Conservation (phyloP, 345 rosid species). For the Linum trigynum region DNA sequence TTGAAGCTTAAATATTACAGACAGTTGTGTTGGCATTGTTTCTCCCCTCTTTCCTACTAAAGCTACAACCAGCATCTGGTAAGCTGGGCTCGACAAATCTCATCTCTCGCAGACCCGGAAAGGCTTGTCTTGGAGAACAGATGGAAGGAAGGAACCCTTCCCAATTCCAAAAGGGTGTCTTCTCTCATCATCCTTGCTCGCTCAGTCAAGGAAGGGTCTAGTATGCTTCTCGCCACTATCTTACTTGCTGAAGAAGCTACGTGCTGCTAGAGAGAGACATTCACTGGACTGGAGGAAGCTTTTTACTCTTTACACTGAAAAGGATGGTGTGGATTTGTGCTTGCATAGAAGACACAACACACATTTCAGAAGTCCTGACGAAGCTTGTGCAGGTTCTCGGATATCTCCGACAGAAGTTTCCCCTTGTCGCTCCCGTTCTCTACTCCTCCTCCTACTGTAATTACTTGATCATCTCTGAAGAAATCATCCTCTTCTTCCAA, state of each 20-base stretch:
- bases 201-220: not conserved
- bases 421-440: constrained; percentile 25
- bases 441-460: constrained; percentile 4
- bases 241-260: not conserved
- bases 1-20: no score
- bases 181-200: not conserved
- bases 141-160: no score
- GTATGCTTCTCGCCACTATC: no score
- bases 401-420: constrained; percentile 31
- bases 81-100: no score
- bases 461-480: constrained; percentile 17
- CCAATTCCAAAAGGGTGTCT: not conserved
- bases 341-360: no score
- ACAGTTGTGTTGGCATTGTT: no score
- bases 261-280: not conserved
- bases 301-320: not conserved
- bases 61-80: no score
- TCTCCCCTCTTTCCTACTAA: no score
- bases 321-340: constrained; percentile 21
- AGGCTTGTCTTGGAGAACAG: no score
- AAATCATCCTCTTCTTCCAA: constrained; percentile 35
- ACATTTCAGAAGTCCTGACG: constrained; percentile 8
- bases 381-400: constrained; percentile 37
- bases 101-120: no score
- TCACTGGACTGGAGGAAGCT: not conserved